Conservation (phyloP, 208 protist species). For the Trypanosoma rangeli region DNA sequence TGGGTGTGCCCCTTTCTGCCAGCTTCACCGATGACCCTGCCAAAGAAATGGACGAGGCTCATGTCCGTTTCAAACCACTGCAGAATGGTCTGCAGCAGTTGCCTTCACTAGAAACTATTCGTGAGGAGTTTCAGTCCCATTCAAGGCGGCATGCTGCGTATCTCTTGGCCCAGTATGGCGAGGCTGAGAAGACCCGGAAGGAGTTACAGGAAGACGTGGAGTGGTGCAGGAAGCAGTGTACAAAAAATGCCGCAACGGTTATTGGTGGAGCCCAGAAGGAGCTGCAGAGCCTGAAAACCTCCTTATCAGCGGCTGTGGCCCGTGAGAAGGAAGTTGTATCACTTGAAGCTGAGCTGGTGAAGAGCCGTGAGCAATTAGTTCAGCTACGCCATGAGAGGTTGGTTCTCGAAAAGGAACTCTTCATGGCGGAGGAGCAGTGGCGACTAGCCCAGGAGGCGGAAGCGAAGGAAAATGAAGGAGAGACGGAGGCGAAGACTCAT, state of each 20-base stretch:
- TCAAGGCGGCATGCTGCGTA: slow-evolving; percentile 11
- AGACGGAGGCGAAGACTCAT: neutral
- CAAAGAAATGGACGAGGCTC: slow-evolving; percentile 2
- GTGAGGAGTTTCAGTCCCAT: neutral
- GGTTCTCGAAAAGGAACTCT: slow-evolving; percentile 7
- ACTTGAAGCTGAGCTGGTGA: slow-evolving; percentile 13
- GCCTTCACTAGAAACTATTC: slow-evolving; percentile 9
- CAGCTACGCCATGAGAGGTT: slow-evolving; percentile 3
- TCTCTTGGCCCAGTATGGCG: slow-evolving; percentile 10
- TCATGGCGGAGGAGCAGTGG: slow-evolving; percentile 23
- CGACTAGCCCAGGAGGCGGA: slow-evolving; percentile 10
- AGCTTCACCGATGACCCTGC: neutral
- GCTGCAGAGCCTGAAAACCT: slow-evolving; percentile 32
- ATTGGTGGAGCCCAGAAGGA: slow-evolving; percentile 38
- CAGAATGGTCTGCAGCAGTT: slow-evolving; percentile 3
- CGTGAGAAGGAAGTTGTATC: slow-evolving; percentile 12
- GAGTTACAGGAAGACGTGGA: slow-evolving; percentile 33
- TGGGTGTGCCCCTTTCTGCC: slow-evolving; percentile 7
- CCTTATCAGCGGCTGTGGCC: slow-evolving; percentile 21
- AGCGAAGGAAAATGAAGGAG: slow-evolving; percentile 16
- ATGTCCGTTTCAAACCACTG: neutral
- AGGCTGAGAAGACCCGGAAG: slow-evolving; percentile 19
- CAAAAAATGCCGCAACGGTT: neutral
- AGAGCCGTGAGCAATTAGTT: slow-evolving; percentile 11
- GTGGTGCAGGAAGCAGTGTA: slow-evolving; percentile 53